Percentiles rank a stretch among this genome's conserved stretches.
These are phyloP conservation scores for Rhodotorula sp. DNA, from an alignment of 1,284 basidiomycete species.

Conservation along the genomic window DNA sequence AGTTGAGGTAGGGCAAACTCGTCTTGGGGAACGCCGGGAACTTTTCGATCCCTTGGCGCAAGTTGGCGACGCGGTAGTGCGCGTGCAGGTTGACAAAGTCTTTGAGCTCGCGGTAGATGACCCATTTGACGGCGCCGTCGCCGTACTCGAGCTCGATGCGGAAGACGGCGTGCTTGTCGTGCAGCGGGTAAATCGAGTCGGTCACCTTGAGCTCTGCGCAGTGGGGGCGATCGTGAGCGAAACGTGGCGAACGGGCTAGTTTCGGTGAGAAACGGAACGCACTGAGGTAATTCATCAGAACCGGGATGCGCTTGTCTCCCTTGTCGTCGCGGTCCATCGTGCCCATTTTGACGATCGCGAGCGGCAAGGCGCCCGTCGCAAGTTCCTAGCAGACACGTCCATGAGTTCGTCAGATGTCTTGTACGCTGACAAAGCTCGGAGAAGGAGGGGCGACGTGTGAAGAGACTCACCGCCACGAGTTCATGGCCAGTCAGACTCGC, in stretches of 20 bases:
- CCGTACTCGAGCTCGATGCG: conserved; percentile 90
- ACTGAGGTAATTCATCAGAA: conserved; percentile 74
- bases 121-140: conserved; percentile 89
- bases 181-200: conserved; percentile 77
- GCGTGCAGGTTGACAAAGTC: conserved; percentile 90
- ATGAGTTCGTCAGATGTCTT: background rate
- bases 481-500: conserved; percentile 35
- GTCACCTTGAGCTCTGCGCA: conserved; percentile 65
- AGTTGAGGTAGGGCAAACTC: conserved; percentile 78
- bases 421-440: background rate
- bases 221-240: background rate
- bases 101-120: conserved; percentile 84
- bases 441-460: background rate
- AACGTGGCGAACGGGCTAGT: too few relatives aligned
- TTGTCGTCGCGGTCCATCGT: conserved; percentile 41
- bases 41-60: conserved; percentile 50
- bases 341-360: conserved; percentile 41
- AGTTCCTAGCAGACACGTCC: conserved; percentile 22
- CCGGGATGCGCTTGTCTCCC: conserved; percentile 41
- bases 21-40: conserved; percentile 91
- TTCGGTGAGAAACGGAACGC: background rate
- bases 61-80: conserved; percentile 83
- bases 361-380: conserved; percentile 35
- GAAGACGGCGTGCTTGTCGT: conserved; percentile 76
- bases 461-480: conserved; percentile 27